Evolutionary conservation across 2,329 filamentous ascomycete genomes (phyloP).

Genomic region (Gaeumannomyces tritici): DNA sequence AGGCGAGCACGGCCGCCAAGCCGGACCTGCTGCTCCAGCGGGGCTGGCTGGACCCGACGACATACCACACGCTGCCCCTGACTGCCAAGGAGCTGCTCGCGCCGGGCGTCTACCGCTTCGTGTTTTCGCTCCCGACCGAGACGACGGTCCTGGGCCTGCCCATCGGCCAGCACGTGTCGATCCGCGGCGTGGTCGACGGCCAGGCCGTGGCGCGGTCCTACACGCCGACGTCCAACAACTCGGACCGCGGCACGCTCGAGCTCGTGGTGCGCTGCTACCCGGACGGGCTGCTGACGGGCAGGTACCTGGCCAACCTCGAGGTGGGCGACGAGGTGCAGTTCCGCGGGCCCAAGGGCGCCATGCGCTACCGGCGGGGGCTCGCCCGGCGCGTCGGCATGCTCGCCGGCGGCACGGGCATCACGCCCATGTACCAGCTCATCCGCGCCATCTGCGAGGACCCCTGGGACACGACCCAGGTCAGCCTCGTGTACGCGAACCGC

Average conservation of each 20-base stretch:
- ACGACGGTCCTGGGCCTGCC: conserved; percentile 40
- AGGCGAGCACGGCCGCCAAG: conserved; percentile 24
- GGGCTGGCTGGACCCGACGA: conserved; percentile 39
- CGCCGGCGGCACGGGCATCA: conserved; percentile 41
- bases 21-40: conserved; percentile 26
- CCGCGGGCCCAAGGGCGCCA: conserved; percentile 46
- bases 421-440: conserved; percentile 53
- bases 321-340: conserved; percentile 40
- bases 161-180: conserved; percentile 46
- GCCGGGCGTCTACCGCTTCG: conserved; percentile 34
- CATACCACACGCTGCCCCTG: conserved; percentile 37
- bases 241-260: conserved; percentile 36
- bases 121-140: conserved; percentile 35
- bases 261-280: conserved; percentile 43
- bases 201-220: conserved; percentile 40
- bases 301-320: conserved; percentile 35
- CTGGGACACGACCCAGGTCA: conserved; percentile 45
- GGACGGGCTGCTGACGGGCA: conserved; percentile 37
- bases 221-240: conserved; percentile 42
- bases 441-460: conserved; percentile 53
- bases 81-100: conserved; percentile 26
- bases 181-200: conserved; percentile 35
- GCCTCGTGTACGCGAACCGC: conserved; percentile 49
- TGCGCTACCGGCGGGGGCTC: conserved; percentile 36
- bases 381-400: conserved; percentile 43